A percentile compares a stretch with the other conserved stretches of the same genome.
Evolutionary conservation across 345 rosid species (phyloP).

Genomic region (Pseudoturritis turrita): DNA sequence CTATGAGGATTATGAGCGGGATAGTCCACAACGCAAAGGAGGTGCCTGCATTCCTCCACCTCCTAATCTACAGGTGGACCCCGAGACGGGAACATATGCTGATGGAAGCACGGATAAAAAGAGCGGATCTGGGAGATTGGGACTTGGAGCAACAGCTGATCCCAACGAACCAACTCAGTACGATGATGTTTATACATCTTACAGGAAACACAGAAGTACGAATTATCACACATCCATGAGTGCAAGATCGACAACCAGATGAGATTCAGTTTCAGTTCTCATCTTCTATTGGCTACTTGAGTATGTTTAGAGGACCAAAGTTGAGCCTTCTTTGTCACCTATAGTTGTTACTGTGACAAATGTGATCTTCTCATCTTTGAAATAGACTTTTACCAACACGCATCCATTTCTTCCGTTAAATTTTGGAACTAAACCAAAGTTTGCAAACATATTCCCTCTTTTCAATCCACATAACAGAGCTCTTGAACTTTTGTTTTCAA

Average conservation of each 20-base stretch:
- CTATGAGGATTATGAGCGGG: slow-evolving; percentile 65
- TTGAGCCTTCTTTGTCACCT: neutral
- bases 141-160: slow-evolving; percentile 81
- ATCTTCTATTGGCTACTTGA: slow-evolving; percentile 1
- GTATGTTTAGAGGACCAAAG: slow-evolving; percentile 12
- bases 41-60: slow-evolving; percentile 98
- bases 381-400: neutral
- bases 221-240: slow-evolving; percentile 90
- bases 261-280: slow-evolving; percentile 13
- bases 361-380: slow-evolving; percentile 13
- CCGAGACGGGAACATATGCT: slow-evolving; percentile 78
- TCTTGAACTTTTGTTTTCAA: neutral
- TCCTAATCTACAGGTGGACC: slow-evolving; percentile 76
- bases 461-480: neutral
- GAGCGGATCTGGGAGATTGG: slow-evolving; percentile 70
- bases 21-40: slow-evolving; percentile 60
- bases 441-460: neutral
- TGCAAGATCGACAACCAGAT: slow-evolving; percentile 72
- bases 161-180: slow-evolving; percentile 89
- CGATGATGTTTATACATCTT: slow-evolving; percentile 90
- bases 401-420: neutral
- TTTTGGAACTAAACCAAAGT: neutral
- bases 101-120: slow-evolving; percentile 80
- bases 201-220: slow-evolving; percentile 91
- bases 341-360: neutral